Conservation (phyloP, 1,284 basidiomycete species). For the Ustanciosporium gigantosporum region DNA sequence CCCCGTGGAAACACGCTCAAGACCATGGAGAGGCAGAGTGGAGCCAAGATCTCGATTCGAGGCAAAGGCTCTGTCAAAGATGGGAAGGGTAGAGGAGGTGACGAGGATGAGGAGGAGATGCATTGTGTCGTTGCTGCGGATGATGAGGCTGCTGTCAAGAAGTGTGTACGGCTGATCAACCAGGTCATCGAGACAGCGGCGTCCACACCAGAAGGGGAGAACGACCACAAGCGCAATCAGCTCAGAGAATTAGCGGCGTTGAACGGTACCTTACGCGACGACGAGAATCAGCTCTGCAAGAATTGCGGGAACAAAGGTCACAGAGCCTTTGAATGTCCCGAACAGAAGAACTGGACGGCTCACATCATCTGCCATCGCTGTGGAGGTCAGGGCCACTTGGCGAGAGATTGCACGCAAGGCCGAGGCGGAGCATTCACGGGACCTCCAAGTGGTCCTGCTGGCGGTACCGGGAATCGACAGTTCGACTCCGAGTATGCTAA, state of each 20-base stretch:
- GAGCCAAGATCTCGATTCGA: slow-evolving; percentile 96
- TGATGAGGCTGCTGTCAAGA: slow-evolving; percentile 83
- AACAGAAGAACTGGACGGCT: slow-evolving; percentile 57
- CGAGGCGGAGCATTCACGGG: slow-evolving; percentile 69
- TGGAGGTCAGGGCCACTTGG: slow-evolving; percentile 58
- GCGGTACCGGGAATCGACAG: slow-evolving; percentile 52
- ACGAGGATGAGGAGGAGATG: slow-evolving; percentile 95
- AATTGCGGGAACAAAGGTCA: slow-evolving; percentile 88
- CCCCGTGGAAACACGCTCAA: slow-evolving; percentile 98
- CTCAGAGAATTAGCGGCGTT: slow-evolving; percentile 94
- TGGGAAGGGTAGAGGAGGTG: slow-evolving; percentile 88
- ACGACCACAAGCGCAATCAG: slow-evolving; percentile 99
- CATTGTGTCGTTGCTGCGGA: slow-evolving; percentile 97
- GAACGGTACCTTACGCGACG: slow-evolving; percentile 97
- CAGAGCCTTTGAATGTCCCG: slow-evolving; percentile 60
- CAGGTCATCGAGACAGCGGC: slow-evolving; percentile 98
- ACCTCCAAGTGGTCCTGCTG: slow-evolving; percentile 62
- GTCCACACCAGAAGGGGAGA: slow-evolving; percentile 97
- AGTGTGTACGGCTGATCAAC: slow-evolving; percentile 93
- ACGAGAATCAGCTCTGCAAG: slow-evolving; percentile 98
- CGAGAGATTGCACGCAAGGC: slow-evolving; percentile 53
- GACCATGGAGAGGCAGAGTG: slow-evolving; percentile 97
- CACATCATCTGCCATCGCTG: slow-evolving; percentile 60
- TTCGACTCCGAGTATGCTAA: slow-evolving; percentile 98
- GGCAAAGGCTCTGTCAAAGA: slow-evolving; percentile 99